phyloP scores from a whole-genome alignment of 306 rosid genomes.

The Castanea crenata region DNA sequence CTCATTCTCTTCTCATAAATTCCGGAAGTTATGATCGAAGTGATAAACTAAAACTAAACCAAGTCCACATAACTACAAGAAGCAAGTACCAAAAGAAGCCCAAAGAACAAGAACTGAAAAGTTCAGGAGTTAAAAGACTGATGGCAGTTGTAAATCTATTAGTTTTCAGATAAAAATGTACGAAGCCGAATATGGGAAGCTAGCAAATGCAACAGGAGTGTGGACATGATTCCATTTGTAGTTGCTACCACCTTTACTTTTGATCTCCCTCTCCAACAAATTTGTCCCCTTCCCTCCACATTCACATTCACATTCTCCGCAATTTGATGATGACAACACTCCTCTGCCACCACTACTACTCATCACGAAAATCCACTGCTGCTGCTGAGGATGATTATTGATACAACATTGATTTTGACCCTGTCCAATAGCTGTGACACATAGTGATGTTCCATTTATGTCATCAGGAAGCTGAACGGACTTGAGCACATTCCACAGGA shows the following conservation, averaged over 20 bases:
- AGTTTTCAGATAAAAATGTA: not conserved
- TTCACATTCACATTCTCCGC: not conserved
- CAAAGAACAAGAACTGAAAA: not conserved
- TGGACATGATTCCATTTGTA: not conserved
- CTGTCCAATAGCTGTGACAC: not conserved
- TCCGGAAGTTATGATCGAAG: too few species aligned
- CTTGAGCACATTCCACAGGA: not conserved
- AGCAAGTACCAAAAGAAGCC: not conserved
- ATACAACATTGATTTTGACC: not conserved
- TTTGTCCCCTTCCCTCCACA: not conserved
- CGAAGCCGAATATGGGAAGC: not conserved
- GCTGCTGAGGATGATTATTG: not conserved
- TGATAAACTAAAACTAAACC: too few species aligned
- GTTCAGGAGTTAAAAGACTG: too few species aligned
- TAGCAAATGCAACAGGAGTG: not conserved
- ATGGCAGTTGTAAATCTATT: too few species aligned
- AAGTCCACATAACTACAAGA: not conserved
- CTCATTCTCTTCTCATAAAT: too few species aligned
- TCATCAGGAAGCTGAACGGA: not conserved
- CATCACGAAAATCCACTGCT: not conserved
- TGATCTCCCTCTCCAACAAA: not conserved
- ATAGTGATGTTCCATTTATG: not conserved
- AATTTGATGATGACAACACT: not conserved
- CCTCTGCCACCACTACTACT: not conserved
- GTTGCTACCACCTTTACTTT: not conserved